phyloP scores from a whole-genome alignment of 2,329 filamentous ascomycete species.

The Stachybotrys chlorohalonatus region DNA sequence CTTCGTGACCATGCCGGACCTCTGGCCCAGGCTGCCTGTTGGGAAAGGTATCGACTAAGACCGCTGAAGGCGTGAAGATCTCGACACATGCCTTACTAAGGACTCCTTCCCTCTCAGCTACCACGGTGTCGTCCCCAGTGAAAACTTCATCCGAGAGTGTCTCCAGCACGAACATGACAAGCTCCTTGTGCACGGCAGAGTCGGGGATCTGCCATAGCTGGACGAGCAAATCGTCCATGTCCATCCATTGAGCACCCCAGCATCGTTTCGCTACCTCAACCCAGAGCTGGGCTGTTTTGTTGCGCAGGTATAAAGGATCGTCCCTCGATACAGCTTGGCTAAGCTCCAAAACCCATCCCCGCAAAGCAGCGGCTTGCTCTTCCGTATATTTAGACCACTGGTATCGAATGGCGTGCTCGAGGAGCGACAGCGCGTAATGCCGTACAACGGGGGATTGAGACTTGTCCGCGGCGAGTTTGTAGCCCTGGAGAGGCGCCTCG shows the following conservation, averaged over 20 bases:
- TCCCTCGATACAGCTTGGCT: conserved; percentile 60
- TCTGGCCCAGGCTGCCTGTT: conserved; percentile 59
- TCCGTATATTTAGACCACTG: conserved; percentile 66
- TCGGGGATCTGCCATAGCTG: conserved; percentile 69
- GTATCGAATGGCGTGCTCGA: conserved; percentile 84
- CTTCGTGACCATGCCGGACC: conserved; percentile 70
- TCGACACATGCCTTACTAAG: conserved; percentile 88
- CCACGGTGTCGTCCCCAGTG: conserved; percentile 78
- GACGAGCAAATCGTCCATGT: conserved; percentile 82
- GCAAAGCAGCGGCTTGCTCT: conserved; percentile 59
- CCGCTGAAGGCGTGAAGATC: conserved; percentile 73
- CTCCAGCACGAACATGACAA: conserved; percentile 83
- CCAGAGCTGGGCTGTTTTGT: conserved; percentile 93
- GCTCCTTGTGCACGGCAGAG: conserved; percentile 61
- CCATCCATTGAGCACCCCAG: conserved; percentile 88
- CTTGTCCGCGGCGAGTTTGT: conserved; percentile 67
- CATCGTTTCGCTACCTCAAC: conserved; percentile 86
- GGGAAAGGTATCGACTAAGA: conserved; percentile 69
- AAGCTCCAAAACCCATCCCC: conserved; percentile 70
- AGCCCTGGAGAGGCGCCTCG: conserved; percentile 79
- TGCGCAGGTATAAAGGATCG: conserved; percentile 77
- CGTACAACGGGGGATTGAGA: conserved; percentile 73
- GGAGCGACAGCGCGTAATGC: conserved; percentile 85
- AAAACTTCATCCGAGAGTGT: conserved; percentile 92
- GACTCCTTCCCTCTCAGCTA: conserved; percentile 71